Evolutionary conservation across 306 rosid species (phyloP).

Genomic region (Rubus idaeus): DNA sequence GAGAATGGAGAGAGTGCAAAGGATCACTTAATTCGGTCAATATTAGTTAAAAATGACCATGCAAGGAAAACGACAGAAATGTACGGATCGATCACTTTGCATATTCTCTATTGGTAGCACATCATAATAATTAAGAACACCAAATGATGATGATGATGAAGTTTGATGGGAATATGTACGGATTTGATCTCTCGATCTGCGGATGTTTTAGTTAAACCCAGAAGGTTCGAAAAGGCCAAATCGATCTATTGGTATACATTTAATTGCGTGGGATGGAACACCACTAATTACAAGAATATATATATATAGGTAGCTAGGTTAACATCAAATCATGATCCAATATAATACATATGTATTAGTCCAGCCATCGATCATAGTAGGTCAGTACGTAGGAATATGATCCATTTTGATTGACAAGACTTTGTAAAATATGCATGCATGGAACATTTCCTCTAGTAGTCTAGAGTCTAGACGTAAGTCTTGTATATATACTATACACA

Average conservation of each 20-base stretch:
- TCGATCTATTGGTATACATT: not conserved
- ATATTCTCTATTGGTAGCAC: not conserved
- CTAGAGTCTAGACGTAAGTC: too few relatives aligned
- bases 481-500: not conserved
- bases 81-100: not conserved
- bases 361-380: not conserved
- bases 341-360: not conserved
- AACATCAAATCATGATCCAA: not conserved
- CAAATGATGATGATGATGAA: not conserved
- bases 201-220: not conserved
- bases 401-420: slow-evolving; percentile 1
- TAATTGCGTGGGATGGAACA: not conserved
- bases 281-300: not conserved
- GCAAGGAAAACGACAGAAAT: not conserved
- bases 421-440: slow-evolving; percentile 3
- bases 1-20: too few relatives aligned
- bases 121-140: not conserved
- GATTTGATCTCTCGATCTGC: not conserved
- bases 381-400: not conserved
- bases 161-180: not conserved
- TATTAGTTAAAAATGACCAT: not conserved
- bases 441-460: not conserved
- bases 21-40: too few relatives aligned
- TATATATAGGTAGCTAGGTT: not conserved
- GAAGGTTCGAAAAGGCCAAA: not conserved